Base-by-base conservation (phyloP, 2,329 filamentous ascomycete genomes). In the Aspergillus neoniger region DNA sequence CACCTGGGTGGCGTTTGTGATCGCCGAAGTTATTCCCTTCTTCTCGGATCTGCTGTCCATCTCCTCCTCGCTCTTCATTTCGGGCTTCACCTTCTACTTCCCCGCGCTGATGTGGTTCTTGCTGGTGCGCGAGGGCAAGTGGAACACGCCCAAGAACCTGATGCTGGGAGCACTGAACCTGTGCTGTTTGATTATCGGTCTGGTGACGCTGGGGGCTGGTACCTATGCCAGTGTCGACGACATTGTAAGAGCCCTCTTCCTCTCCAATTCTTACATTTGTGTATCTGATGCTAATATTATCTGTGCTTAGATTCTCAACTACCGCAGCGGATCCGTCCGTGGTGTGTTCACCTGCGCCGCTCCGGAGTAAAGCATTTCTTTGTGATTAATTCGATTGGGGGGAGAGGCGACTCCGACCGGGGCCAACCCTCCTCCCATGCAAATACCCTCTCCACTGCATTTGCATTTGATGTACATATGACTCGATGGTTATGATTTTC, bases 1-100 rank as follows among this genome's bases (percentile, higher is more conserved):
- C 3, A 96, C 91, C 88, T 77, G 92, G 17, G 68, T 90, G n/a
- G 91, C 91, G 3, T 95, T 94, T 73, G 85, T 96, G 73, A 92
- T 93, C 66, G 90, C 91, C 4, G 89, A 94, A 73, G 88, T 92
- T 48, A 94, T 94, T 69, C 91, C 91, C 0, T 94, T 95, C 82
- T 96, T 96, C 79, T 88, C 85, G 9, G 91, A 91, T 59, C 79
- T 82, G 65, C 73, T 82, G 5, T 74, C 72, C 8, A 71, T 79
- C 61, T 75, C 74, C 54, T 77, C 75, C 7, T 91, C 90, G 3
- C 83, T 95, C 1, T 94, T 95, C 70, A 90, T 95, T 76, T 91
- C 88, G 68, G 92, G 92, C 55, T 96, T 96, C 81, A 94, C 94
- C 72, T 96, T 95, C 80, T 96, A 84, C 51, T 69, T 87, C 36